Evolutionary conservation across 2,329 filamentous ascomycete species (phyloP), one percentile per base, ranked within the genome.

Genomic region (Alternaria sp.): DNA sequence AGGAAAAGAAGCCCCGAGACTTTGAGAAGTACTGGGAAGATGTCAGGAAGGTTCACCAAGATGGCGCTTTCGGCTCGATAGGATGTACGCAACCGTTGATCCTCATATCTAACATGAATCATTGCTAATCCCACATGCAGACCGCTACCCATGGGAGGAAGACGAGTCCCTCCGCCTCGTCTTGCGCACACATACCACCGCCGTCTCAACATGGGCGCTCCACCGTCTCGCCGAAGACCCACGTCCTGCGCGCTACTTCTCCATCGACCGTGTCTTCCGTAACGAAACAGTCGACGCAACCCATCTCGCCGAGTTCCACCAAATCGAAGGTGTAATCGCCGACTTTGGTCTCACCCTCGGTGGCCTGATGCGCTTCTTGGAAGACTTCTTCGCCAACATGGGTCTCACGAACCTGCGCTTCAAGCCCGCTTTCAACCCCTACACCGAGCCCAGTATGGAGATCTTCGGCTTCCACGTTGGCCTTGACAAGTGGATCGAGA

Each of bases 231-330:
- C 95, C 28, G 87, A 90, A 57, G 87, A 91, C 76, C 93, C 92
- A 61, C 90, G 92, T 14, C 91, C 92, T 5, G 93, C 93, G n/a
- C 89, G 94, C 63, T 98, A 97, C 84, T 99, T 99, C 85, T 97
- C 93, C 63, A 99, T 99, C 77, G 95, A 99, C 81, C 89, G 95
- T 55, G 95, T 99, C 62, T 99, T 99, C 89, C 89, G 93, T 68
- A 99, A 99, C 80, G 95, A 99, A 81, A 93, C 93, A 3, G 94
- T 99, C 59, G 95, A 99, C 75, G 94, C 94, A 14, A 99, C 95
- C 8, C 95, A 99, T 84, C 81, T 99, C 74, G 94, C 93, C 39
- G 95, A 99, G 80, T 99, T 99, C 86, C 95, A 99, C 82, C 95
- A 99, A 78, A 92, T 98, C 34, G 95, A 99, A 81, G 95, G 95